Conservation (phyloP, 2,329 filamentous ascomycete species). For the Xylaria sp. region DNA sequence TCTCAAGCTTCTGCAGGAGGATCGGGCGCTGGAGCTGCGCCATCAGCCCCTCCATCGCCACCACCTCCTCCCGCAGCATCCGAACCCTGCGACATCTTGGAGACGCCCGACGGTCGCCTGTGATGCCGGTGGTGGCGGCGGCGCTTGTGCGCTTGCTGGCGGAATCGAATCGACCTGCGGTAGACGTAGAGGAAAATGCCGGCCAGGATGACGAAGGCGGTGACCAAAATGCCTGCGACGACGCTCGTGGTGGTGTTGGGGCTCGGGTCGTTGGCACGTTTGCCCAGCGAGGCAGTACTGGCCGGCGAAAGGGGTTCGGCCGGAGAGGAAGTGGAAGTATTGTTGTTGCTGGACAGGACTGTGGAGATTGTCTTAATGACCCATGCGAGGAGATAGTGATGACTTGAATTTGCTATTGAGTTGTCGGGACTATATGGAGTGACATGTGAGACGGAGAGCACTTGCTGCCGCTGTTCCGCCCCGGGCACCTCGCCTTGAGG, state of each 20-base stretch:
- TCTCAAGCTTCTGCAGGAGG: conserved; percentile 18
- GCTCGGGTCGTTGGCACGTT: conserved; percentile 16
- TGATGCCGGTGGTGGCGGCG: conserved; percentile 29
- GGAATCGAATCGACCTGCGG: conserved; percentile 29
- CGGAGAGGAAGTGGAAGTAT: conserved; percentile 4
- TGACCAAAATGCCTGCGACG: conserved; percentile 37
- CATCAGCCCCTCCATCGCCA: conserved; percentile 11
- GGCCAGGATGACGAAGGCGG: conserved; percentile 30
- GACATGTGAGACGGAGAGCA: conserved; percentile 16
- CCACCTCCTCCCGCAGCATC: conserved; percentile 15
- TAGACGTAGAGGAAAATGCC: conserved; percentile 35
- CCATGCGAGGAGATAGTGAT: conserved; percentile 21
- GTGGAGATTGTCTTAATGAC: conserved; percentile 11
- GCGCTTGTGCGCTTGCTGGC: conserved; percentile 24
- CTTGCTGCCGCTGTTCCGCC: conserved; percentile 24
- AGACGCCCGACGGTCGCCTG: conserved; percentile 29
- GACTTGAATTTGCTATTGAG: conserved; percentile 5
- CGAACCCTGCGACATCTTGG: conserved; percentile 35
- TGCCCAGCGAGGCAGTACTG: conserved; percentile 17
- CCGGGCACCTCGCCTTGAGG: conserved; percentile 25
- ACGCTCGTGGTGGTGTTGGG: conserved; percentile 36
- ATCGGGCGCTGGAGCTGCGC: conserved; percentile 13
- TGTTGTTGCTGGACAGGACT: conserved; percentile 1
- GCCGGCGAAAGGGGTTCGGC: background rate
- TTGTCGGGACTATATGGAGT: conserved; percentile 11